phyloP scores from a whole-genome alignment of 2,329 filamentous ascomycete genomes.

The Paracorniculantispora psalliotae region DNA sequence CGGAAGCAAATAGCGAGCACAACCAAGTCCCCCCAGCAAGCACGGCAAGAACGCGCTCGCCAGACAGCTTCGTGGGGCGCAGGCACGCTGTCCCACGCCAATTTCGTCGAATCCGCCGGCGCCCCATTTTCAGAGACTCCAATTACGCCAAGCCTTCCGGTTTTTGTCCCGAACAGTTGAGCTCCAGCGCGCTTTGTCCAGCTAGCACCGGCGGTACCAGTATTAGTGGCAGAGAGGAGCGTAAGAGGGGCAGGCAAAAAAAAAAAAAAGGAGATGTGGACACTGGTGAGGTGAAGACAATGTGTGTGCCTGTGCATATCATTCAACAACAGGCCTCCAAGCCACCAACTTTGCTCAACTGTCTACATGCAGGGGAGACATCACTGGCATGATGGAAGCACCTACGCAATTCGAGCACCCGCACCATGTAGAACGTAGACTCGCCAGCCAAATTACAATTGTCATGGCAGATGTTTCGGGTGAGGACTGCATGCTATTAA shows the following conservation, averaged over 20 bases:
- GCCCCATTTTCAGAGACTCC: slow-evolving; percentile 9
- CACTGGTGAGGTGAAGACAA: neutral
- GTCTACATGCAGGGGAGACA: neutral
- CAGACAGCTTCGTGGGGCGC: slow-evolving; percentile 1
- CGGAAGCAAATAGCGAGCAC: slow-evolving; percentile 10
- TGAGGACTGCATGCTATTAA: slow-evolving; percentile 13
- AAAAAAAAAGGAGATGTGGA: slow-evolving; percentile 1
- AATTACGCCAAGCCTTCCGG: slow-evolving; percentile 10
- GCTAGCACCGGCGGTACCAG: neutral
- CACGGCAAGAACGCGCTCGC: no score
- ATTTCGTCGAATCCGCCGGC: slow-evolving; percentile 10
- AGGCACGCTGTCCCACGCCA: slow-evolving; percentile 6
- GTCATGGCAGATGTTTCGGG: slow-evolving; percentile 12
- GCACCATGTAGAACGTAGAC: neutral
- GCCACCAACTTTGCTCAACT: neutral
- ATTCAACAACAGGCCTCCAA: neutral
- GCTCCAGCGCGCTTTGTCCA: slow-evolving; percentile 1
- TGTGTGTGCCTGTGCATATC: neutral
- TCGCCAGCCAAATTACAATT: slow-evolving; percentile 11
- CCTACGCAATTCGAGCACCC: slow-evolving; percentile 15
- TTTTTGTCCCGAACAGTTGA: slow-evolving; percentile 11
- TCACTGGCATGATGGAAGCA: slow-evolving; percentile 3
- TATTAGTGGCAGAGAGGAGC: neutral
- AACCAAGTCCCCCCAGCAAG: neutral
- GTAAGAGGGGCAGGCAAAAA: neutral